A percentile compares a stretch with the other conserved stretches of the same genome.
phyloP scores from a whole-genome alignment of 352 stramenopile genomes.

The Hyphochytrium catenoides region DNA sequence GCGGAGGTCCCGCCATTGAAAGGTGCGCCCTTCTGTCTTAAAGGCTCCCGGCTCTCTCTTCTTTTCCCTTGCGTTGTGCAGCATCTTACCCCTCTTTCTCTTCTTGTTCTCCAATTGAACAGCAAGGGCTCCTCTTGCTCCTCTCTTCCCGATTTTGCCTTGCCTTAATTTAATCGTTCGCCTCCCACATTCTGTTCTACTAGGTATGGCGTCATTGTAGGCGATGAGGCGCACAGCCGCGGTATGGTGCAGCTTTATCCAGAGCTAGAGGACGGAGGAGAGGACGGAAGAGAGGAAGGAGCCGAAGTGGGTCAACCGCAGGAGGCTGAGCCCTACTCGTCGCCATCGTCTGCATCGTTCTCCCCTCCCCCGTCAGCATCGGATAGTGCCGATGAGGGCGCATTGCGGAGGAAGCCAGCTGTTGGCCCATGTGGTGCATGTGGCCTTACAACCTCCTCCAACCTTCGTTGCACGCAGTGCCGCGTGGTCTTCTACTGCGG shows the following conservation, averaged over 20 bases:
- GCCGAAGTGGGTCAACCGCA: constrained; percentile 3
- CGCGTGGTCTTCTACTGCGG: constrained; percentile 50
- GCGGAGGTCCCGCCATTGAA: constrained; percentile 1
- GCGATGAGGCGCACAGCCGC: too few relatives aligned
- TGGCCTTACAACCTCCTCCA: constrained; percentile 14
- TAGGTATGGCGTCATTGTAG: too few relatives aligned
- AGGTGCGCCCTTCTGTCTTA: constrained; percentile 11
- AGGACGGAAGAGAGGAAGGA: too few relatives aligned
- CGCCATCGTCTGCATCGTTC: neutral
- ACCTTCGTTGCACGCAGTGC: constrained; percentile 45
- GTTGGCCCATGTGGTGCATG: constrained; percentile 40
- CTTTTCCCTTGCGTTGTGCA: constrained; percentile 49
- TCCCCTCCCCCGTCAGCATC: constrained; percentile 3
- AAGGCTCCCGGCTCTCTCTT: constrained; percentile 33
- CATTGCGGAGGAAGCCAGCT: constrained; percentile 13
- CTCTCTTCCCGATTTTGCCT: too few relatives aligned
- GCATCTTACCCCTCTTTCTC: constrained; percentile 20
- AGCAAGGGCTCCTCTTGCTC: too few relatives aligned
- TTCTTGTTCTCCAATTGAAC: constrained; percentile 2
- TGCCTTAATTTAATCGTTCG: too few relatives aligned
- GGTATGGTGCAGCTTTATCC: too few relatives aligned
- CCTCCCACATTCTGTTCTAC: too few relatives aligned
- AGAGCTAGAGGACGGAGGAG: too few relatives aligned
- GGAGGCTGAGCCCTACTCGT: neutral
- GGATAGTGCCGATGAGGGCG: constrained; percentile 14